These are phyloP conservation scores for Chaetomium sp. DNA, from an alignment of 2,329 filamentous ascomycete genomes.

Conservation along the genomic window DNA sequence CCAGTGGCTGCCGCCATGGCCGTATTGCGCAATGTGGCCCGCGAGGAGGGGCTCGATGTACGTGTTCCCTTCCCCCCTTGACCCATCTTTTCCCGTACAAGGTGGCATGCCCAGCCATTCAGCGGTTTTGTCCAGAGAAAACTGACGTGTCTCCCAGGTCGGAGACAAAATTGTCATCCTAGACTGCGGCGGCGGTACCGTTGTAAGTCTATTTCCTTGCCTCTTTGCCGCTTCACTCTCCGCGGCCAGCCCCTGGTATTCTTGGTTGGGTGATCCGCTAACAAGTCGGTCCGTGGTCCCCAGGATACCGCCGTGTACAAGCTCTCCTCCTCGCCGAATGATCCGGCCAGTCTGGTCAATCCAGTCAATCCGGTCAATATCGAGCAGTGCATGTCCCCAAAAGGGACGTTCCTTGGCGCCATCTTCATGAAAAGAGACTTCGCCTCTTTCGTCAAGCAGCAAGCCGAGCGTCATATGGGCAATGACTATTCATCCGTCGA, in stretches of 20 bases:
- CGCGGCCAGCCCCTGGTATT: neutral
- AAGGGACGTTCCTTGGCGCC: neutral
- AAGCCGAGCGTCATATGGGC: neutral
- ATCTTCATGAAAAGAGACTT: neutral
- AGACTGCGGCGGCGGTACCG: neutral
- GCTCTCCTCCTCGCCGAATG: neutral
- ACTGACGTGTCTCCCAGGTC: neutral
- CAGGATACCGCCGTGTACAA: neutral
- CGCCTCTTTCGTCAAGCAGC: neutral
- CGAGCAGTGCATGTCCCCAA: neutral
- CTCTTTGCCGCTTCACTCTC: neutral
- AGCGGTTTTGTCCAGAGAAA: neutral
- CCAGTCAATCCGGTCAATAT: neutral
- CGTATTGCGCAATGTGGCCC: neutral
- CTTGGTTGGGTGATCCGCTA: neutral
- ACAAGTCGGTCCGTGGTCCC: neutral
- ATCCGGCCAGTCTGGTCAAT: too few species aligned
- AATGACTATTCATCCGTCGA: neutral
- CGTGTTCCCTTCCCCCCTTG: neutral
- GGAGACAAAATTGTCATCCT: neutral
- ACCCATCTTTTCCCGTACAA: neutral
- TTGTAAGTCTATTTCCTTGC: neutral
- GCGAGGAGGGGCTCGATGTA: neutral
- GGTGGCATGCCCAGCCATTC: neutral
- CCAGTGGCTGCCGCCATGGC: neutral